Base-by-base conservation (phyloP, 495 filamentous ascomycete genomes). In the Trichoderma reesei region DNA sequence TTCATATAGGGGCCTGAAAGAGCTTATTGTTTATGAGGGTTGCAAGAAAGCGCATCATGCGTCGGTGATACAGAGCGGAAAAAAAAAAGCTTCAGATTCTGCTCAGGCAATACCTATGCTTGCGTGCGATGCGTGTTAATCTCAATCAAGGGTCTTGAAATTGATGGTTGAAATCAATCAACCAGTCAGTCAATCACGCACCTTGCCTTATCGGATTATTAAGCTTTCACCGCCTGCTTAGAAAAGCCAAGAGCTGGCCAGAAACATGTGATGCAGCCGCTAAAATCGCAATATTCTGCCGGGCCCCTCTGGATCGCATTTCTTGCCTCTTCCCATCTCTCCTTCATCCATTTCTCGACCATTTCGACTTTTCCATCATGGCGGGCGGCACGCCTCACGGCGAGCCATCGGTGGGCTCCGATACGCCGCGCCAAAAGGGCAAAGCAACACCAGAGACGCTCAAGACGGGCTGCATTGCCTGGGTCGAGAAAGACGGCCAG, bases 381-480 rank as follows among this genome's bases (percentile, higher is more conserved):
- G 74, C 74, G 65, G 72, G 71, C 26, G 67, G 65, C 62, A 72
- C 68, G 18, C 63, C 67, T 3, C 74, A 73, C 65, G 73, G 74
- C n/a, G 77, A 80, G 54, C 71, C 77, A 20, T 61, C 78, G 20
- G 77, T 80, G 5, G 79, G 79, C 41, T 73, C 74, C 5, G 75
- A 78, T 48, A 76, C 70, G 62, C 84, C 89, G 5, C 83, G 73
- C 42, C 73, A 91, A 74, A 92, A 85, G 70, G 87, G 90, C 62
- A 85, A 87, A 68, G 90, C 91, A 66, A 94, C 90, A 44, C 78
- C 90, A 63, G 87, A 87, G 63, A 91, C 88, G 38, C 80, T 95
- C 71, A 82, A 75, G 46, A 73, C 78, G 37, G 79, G 83, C 65
- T 85, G 78, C 67, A 77, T 81, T 63, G 78, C 77, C 42, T 74